Evolutionary conservation across 352 stramenopile species (phyloP).

Genomic region (Phytophthora vignae): DNA sequence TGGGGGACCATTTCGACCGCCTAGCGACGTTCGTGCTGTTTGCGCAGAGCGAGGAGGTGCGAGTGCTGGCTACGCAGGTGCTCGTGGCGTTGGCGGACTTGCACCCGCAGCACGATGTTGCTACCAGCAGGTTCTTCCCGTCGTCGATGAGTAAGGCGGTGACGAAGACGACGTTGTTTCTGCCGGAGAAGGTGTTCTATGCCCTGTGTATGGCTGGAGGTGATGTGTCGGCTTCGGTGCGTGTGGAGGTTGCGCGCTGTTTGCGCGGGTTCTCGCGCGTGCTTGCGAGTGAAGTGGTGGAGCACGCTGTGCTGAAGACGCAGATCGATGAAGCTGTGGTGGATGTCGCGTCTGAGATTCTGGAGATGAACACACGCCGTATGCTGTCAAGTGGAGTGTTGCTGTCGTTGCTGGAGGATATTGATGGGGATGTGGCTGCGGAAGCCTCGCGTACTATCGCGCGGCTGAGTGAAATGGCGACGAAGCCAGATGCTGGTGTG

Average conservation of each 20-base stretch:
- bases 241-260: constrained; percentile 48
- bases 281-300: constrained; percentile 30
- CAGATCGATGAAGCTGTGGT: constrained; percentile 62
- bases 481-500: constrained; percentile 6
- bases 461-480: constrained; percentile 38
- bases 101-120: constrained; percentile 34
- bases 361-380: constrained; percentile 48
- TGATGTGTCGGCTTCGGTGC: constrained; percentile 44
- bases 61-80: constrained; percentile 44
- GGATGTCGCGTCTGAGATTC: constrained; percentile 40
- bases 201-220: constrained; percentile 52
- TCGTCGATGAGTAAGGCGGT: neutral
- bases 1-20: constrained; percentile 42
- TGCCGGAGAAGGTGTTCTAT: constrained; percentile 56
- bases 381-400: constrained; percentile 76
- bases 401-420: constrained; percentile 70
- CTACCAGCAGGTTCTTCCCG: constrained; percentile 36
- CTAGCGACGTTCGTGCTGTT: constrained; percentile 46
- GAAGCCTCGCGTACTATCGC: constrained; percentile 62
- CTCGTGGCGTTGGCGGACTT: constrained; percentile 38
- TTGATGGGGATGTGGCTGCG: constrained; percentile 43
- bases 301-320: constrained; percentile 60
- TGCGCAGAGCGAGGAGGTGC: constrained; percentile 36
- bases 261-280: constrained; percentile 41
- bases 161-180: constrained; percentile 17